These are phyloP conservation scores for Plasmodium reichenowi DNA, from an alignment of 169 alveolate genomes.

Conservation along the genomic window DNA sequence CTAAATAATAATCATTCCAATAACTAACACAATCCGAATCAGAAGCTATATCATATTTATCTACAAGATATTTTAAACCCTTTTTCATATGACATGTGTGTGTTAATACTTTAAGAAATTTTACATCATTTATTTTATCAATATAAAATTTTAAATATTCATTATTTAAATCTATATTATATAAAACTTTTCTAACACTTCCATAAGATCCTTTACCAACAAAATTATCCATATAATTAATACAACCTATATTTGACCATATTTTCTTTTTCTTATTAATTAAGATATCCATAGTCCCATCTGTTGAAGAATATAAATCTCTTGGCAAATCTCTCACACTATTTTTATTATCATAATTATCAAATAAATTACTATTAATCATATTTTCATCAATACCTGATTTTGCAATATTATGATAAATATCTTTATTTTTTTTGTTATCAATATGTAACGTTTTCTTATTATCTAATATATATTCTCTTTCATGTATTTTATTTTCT, in stretches of 20 bases:
- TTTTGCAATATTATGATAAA: conserved; percentile 13
- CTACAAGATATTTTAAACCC: not conserved
- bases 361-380: conserved; percentile 16
- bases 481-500: not conserved
- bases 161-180: conserved; percentile 34
- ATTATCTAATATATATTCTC: conserved; percentile 8
- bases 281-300: conserved; percentile 31
- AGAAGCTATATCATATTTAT: not conserved
- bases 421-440: conserved; percentile 10
- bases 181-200: conserved; percentile 58
- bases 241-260: conserved; percentile 60
- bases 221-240: conserved; percentile 46
- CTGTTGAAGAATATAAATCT: conserved; percentile 47
- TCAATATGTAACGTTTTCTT: not conserved
- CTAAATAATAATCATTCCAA: too few relatives aligned
- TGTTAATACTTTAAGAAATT: conserved; percentile 24
- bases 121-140: conserved; percentile 47
- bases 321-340: conserved; percentile 17
- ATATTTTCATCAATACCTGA: conserved; percentile 53
- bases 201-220: conserved; percentile 75
- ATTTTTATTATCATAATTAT: conserved; percentile 26
- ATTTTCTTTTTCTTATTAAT: conserved; percentile 18
- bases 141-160: conserved; percentile 63
- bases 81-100: not conserved
- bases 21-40: too few relatives aligned